Conservation (phyloP, 1,284 basidiomycete species). For the Anthracocystis walkeri region DNA sequence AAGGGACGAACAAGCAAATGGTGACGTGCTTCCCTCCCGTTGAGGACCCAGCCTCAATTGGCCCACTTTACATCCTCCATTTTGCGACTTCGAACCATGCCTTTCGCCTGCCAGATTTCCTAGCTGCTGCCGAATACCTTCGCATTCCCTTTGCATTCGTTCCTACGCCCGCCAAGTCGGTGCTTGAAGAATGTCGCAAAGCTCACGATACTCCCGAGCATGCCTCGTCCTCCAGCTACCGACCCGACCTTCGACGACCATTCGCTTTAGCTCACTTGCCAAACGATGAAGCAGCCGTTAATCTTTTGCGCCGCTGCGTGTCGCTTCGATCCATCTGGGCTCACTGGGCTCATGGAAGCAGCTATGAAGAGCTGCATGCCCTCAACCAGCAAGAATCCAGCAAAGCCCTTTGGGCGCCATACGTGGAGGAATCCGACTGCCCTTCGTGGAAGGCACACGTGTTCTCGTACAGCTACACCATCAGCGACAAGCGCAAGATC, state of each 20-base stretch:
- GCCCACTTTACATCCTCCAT: slow-evolving; percentile 61
- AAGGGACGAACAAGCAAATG: neutral
- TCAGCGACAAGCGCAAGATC: slow-evolving; percentile 46
- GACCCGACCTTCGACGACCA: slow-evolving; percentile 50
- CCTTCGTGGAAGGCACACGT: slow-evolving; percentile 63
- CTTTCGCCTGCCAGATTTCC: slow-evolving; percentile 64
- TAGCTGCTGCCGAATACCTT: slow-evolving; percentile 57
- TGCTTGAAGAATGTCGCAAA: slow-evolving; percentile 39
- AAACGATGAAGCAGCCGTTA: slow-evolving; percentile 75
- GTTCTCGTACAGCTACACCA: slow-evolving; percentile 58
- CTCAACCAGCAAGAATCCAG: slow-evolving; percentile 42
- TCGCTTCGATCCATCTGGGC: slow-evolving; percentile 78
- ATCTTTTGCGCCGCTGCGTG: slow-evolving; percentile 83
- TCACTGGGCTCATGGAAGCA: slow-evolving; percentile 64
- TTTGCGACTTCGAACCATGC: slow-evolving; percentile 58
- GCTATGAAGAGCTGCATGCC: slow-evolving; percentile 60
- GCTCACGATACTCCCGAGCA: slow-evolving; percentile 19
- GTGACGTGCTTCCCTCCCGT: slow-evolving; percentile 32
- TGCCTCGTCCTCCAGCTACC: slow-evolving; percentile 34
- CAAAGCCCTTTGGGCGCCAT: slow-evolving; percentile 27
- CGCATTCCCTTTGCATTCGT: slow-evolving; percentile 58
- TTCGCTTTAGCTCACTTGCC: slow-evolving; percentile 59
- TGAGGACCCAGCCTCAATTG: slow-evolving; percentile 45
- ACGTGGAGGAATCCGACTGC: slow-evolving; percentile 27
- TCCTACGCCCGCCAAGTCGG: slow-evolving; percentile 44